A percentile compares a stretch with the other conserved stretches of the same genome.
phyloP scores from a whole-genome alignment of 2,329 filamentous ascomycete species.

The Macrophomina phaseolina region DNA sequence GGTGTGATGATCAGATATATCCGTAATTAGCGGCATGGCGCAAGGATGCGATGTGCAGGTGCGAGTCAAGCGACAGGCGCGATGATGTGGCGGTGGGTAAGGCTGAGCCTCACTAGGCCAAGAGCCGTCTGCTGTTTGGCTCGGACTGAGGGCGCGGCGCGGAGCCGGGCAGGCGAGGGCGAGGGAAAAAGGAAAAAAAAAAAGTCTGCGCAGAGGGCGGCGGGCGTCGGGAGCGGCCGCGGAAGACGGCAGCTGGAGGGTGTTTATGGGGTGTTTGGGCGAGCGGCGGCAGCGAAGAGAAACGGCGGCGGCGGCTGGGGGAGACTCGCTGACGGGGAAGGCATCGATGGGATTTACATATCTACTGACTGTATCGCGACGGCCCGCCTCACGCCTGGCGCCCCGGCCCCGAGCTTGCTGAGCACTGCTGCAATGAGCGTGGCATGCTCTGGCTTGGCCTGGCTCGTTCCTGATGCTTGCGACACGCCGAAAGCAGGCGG shows the following conservation, averaged over 20 bases:
- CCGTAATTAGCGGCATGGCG: conserved; percentile 29
- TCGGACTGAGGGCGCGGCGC: conserved; percentile 6
- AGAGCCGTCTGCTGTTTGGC: conserved; percentile 11
- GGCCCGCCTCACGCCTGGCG: conserved; percentile 1
- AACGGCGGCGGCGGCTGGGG: neutral
- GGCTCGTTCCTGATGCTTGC: conserved; percentile 14
- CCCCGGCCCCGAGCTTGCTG: neutral
- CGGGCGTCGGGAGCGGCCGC: neutral
- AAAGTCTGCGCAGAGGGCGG: neutral
- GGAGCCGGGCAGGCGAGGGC: neutral
- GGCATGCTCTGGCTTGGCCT: conserved; percentile 7
- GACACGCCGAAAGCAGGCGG: conserved; percentile 25
- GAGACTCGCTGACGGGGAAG: neutral
- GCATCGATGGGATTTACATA: conserved; percentile 14
- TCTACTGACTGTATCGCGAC: conserved; percentile 25
- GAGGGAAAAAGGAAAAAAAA: neutral
- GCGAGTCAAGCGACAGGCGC: conserved; percentile 14
- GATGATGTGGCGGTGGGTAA: conserved; percentile 19
- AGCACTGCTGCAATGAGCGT: conserved; percentile 13
- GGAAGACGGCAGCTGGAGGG: neutral
- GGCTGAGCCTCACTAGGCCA: conserved; percentile 9
- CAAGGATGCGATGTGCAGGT: conserved; percentile 14
- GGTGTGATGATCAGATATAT: conserved; percentile 26
- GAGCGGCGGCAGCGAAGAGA: neutral
- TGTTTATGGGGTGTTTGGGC: neutral